Conservation (phyloP, 352 stramenopile genomes). For the Aphanomyces invadans region DNA sequence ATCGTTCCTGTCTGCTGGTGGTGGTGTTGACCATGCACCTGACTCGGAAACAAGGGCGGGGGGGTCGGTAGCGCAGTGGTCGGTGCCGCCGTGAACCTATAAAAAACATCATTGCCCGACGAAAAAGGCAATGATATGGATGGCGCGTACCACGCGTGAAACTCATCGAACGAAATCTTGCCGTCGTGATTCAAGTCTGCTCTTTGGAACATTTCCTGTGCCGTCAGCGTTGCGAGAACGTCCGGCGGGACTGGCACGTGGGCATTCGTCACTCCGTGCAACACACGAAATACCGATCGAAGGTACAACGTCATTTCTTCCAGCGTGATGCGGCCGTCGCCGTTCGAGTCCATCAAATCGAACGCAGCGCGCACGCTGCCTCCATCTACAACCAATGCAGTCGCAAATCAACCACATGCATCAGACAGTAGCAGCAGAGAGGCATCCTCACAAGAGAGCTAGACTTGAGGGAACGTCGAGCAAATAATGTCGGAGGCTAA, state of each 20-base stretch:
- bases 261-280: slow-evolving; percentile 29
- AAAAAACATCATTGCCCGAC: no score
- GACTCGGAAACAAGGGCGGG: slow-evolving; percentile 12
- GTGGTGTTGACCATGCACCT: not conserved
- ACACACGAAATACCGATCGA: slow-evolving; percentile 78
- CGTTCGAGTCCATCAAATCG: slow-evolving; percentile 70
- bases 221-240: slow-evolving; percentile 60
- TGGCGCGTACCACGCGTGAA: slow-evolving; percentile 79
- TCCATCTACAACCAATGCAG: slow-evolving; percentile 2
- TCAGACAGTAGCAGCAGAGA: no score
- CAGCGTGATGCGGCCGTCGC: slow-evolving; percentile 69
- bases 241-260: slow-evolving; percentile 40
- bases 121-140: no score
- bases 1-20: not conserved
- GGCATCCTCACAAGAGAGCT: no score
- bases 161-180: slow-evolving; percentile 70
- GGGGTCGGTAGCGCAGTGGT: not conserved
- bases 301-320: slow-evolving; percentile 80
- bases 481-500: no score
- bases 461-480: no score
- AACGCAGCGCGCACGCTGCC: slow-evolving; percentile 36
- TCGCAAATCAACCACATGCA: no score
- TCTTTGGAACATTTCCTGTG: slow-evolving; percentile 75
- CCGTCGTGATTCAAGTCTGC: slow-evolving; percentile 78
- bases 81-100: slow-evolving; percentile 1